Base-by-base conservation (phyloP, 768 basidiomycete genomes). In the Kwoniella dejecticola region DNA sequence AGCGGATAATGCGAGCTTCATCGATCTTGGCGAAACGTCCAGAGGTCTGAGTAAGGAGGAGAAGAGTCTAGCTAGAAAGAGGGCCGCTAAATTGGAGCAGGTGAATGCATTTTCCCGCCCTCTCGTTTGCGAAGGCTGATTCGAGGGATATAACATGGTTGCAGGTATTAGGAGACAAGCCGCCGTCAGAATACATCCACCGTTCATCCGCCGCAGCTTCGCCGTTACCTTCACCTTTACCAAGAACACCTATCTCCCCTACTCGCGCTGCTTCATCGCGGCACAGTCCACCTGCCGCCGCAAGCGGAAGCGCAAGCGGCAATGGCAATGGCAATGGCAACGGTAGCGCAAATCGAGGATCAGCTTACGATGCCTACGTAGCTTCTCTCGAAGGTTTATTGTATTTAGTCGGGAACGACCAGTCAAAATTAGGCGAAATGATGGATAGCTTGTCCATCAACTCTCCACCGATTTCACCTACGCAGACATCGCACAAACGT, bases 321-420 rank as follows among this genome's bases (percentile, higher is more conserved):
- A n/a, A 38, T 26, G 46, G 46, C n/a, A 48, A n/a, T 26, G 44
- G 11, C 12, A 33, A 26, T 48, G 8, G 40, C 24, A 0, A 6
- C 46, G n/a, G 3, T 19, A 30, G 17, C n/a, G 29, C 6, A 1
- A 29, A 31, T 29, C 15, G 48, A 31, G 30, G 48, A 3, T 50
- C 48, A 50, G 54, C 54, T 7, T 66, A 57, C 33, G 57, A 66
- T 19, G 45, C 64, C 17, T 69, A 69, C 44, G 38, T 59, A 23
- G 50, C 49, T 7, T 69, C 67, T 5, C 44, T 69, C n/a, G 55
- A 69, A 21, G 53, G 53, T 1, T 38, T 69, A 0, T 50, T 65
- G 11, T 63, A 66, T 31, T 55, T 69, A 19, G 67, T 61, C 12
- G 64, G 66, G 17, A 64, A 58, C 60, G 64, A 69, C 31, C 50